phyloP scores from a whole-genome alignment of 257 asterid genomes.

The Primulina tabacum region DNA sequence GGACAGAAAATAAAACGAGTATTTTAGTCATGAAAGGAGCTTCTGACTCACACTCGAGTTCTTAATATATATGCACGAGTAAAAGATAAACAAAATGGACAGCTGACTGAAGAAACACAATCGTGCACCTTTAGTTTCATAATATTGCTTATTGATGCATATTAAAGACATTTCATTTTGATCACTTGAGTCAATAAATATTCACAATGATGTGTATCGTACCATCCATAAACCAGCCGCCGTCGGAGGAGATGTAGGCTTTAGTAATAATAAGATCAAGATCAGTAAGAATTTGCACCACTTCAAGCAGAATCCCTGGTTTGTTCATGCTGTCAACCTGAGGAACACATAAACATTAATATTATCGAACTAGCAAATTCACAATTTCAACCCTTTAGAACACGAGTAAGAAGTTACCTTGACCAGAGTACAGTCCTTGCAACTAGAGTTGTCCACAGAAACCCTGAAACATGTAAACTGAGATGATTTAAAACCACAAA shows the following conservation, averaged over 20 bases:
- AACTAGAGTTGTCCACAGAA: conserved; percentile 81
- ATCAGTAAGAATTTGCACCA: conserved; percentile 93
- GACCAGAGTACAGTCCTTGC: conserved; percentile 83
- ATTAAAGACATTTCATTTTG: neutral
- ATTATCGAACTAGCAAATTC: conserved; percentile 18
- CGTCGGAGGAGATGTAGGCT: conserved; percentile 96
- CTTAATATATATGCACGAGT: neutral
- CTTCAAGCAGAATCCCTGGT: conserved; percentile 96
- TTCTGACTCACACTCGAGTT: neutral
- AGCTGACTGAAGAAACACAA: neutral
- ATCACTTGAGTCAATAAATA: conserved; percentile 5
- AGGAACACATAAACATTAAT: conserved; percentile 18
- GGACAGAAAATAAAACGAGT: conserved; percentile 13
- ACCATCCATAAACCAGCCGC: conserved; percentile 99
- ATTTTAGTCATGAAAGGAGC: conserved; percentile 14
- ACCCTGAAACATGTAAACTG: conserved; percentile 58
- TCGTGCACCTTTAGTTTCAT: conserved; percentile 7
- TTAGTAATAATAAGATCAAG: conserved; percentile 87
- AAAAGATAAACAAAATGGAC: neutral
- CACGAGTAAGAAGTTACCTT: conserved; percentile 49
- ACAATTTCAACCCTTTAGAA: neutral
- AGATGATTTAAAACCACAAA: conserved; percentile 17
- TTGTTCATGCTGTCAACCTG: conserved; percentile 99
- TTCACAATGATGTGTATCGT: conserved; percentile 21
- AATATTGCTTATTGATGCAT: neutral